Conservation (phyloP, 176 grass and related monocot genomes). For the Coix lacrymajobi region DNA sequence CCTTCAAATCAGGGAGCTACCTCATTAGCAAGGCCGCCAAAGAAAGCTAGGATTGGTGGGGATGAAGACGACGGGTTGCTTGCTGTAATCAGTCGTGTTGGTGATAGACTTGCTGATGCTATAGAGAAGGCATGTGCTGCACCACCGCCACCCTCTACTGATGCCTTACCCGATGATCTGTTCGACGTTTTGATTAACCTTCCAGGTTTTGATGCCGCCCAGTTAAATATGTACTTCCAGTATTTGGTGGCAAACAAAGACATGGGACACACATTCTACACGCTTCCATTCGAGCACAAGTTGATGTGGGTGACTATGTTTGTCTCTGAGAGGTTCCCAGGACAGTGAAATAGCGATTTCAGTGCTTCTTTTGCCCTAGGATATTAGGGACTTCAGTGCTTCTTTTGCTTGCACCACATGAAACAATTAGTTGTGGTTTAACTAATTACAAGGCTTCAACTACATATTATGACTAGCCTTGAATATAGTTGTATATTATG, state of each 20-base stretch:
- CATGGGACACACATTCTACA: background rate
- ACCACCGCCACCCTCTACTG: too few species aligned
- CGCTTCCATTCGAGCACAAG: background rate
- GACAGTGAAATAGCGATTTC: background rate
- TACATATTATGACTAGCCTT: too few species aligned
- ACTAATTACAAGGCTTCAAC: too few species aligned
- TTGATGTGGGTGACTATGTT: background rate
- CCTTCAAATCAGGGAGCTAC: background rate
- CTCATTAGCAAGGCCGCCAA: background rate
- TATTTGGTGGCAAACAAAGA: background rate
- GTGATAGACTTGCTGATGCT: background rate
- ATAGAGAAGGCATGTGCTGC: background rate
- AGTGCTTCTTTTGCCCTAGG: background rate
- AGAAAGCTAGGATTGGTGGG: background rate
- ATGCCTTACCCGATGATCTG: background rate
- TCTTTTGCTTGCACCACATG: background rate
- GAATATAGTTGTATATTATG: too few species aligned
- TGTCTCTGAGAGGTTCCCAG: background rate
- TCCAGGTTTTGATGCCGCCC: background rate
- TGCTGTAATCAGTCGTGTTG: background rate
- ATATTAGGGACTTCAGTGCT: too few species aligned
- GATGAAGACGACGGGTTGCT: background rate
- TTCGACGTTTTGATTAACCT: background rate
- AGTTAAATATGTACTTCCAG: background rate
- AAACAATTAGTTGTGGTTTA: background rate